Conservation (phyloP, 768 basidiomycete genomes). For the Russula earlei region DNA sequence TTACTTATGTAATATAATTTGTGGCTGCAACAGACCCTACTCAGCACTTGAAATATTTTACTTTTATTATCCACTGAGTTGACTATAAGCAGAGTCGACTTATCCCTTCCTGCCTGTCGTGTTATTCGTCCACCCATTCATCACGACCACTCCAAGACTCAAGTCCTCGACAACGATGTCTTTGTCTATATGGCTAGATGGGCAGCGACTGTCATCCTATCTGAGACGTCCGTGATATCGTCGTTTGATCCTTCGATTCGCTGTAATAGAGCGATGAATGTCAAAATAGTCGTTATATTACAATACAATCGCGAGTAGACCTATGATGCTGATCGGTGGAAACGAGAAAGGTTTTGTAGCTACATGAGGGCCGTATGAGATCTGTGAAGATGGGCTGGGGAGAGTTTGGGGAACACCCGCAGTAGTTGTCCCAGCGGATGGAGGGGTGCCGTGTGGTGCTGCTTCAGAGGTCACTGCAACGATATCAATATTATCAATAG, state of each 20-base stretch:
- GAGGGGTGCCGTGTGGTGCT: constrained; percentile 32
- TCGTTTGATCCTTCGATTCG: no score
- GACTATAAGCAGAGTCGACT: no score
- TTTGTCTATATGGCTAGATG: no score
- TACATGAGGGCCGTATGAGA: not conserved
- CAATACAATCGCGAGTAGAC: constrained; percentile 8
- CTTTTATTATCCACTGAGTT: no score
- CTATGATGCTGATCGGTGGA: not conserved
- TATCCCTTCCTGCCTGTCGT: no score
- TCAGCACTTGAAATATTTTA: no score
- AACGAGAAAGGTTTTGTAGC: not conserved
- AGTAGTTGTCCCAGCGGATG: constrained; percentile 11
- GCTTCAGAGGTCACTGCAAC: constrained; percentile 31
- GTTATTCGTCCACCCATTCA: no score
- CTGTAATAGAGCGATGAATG: not conserved
- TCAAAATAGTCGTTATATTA: not conserved
- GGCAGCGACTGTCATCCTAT: not conserved
- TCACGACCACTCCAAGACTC: no score
- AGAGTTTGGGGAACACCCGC: constrained; percentile 21
- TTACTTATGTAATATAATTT: no score
- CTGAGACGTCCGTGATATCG: not conserved
- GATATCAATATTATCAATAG: not conserved
- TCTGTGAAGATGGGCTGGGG: not conserved
- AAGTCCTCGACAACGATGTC: no score
- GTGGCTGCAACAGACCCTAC: no score